Evolutionary conservation across 2,329 filamentous ascomycete species (phyloP).

Genomic region (Incumbomyces delicatus): DNA sequence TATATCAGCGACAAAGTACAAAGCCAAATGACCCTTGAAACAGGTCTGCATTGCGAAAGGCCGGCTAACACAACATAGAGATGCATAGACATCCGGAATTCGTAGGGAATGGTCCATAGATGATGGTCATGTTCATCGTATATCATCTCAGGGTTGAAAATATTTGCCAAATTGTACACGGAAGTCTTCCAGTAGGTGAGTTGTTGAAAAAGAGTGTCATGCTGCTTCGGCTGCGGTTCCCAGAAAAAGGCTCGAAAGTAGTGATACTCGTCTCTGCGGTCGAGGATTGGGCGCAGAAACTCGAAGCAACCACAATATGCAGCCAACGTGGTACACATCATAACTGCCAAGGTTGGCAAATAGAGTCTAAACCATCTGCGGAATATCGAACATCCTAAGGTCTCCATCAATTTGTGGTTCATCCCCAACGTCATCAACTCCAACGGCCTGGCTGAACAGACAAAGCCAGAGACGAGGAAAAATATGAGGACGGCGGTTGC

Average conservation of each 20-base stretch:
- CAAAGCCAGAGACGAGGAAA: conserved; percentile 1
- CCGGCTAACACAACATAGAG: conserved; percentile 3
- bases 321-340: neutral
- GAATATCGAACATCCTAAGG: conserved; percentile 40
- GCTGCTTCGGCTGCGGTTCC: conserved; percentile 6
- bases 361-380: conserved; percentile 42
- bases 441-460: neutral
- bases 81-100: conserved; percentile 5
- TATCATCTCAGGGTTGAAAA: neutral
- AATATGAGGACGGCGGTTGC: conserved; percentile 1
- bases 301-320: neutral
- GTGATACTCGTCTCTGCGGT: neutral
- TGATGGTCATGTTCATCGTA: conserved; percentile 5
- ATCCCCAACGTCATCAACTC: conserved; percentile 23
- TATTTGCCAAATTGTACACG: conserved; percentile 1
- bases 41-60: neutral
- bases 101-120: conserved; percentile 6
- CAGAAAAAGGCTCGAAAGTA: neutral
- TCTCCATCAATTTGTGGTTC: conserved; percentile 30
- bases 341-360: neutral
- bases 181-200: conserved; percentile 3
- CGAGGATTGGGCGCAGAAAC: neutral
- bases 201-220: conserved; percentile 3
- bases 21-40: neutral
- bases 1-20: neutral